Base-by-base conservation (phyloP, 2,329 filamentous ascomycete species). In the Xylaria sp. region DNA sequence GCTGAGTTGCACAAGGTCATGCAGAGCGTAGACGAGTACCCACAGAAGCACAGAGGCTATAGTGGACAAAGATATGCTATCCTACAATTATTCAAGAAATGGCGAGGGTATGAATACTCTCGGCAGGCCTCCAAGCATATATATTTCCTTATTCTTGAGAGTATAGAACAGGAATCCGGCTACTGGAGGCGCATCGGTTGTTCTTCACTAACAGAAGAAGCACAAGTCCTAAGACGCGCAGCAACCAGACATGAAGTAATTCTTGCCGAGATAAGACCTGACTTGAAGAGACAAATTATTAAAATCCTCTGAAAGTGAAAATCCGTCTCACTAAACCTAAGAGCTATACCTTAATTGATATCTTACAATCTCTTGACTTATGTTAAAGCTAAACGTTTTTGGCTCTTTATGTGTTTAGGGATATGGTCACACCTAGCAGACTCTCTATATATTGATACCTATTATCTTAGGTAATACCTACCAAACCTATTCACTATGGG, bases 1-100 rank as follows among this genome's bases (percentile, higher is more conserved):
- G 20, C 9, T 11, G 44, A 54, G 9, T 39, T 54, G 33, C 15
- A 7, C 51, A 22, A 17, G n/a, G 3, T 17, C 31, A 25, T 22
- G 31, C n/a, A 5, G 33, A 33, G 3, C 31, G 10, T 6, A 4
- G 11, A 39, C 51, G 51, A 54, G 27, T 54, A 54, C 11, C 9
- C 22, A 27, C 31, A 38, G n/a, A 54, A 54, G 15, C 51, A 54
- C 10, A 54, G 31, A 39, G 51, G 51, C 31, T 54, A 39, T 54
- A 39, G 10, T 27, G 51, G 51, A 39, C 51, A 54, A 39, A 1
- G 51, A 54, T 54, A 54, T 54, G 51, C 51, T 38, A 25, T 54
- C 13, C 22, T 54, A 54, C 51, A 54, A 39, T 39, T 54, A 27
- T 38, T 54, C n/a, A 39, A 39, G 51, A 39, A 6, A 54, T 39